Base-by-base conservation (phyloP, 257 asterid species). In the Nicotiana sylvestris region DNA sequence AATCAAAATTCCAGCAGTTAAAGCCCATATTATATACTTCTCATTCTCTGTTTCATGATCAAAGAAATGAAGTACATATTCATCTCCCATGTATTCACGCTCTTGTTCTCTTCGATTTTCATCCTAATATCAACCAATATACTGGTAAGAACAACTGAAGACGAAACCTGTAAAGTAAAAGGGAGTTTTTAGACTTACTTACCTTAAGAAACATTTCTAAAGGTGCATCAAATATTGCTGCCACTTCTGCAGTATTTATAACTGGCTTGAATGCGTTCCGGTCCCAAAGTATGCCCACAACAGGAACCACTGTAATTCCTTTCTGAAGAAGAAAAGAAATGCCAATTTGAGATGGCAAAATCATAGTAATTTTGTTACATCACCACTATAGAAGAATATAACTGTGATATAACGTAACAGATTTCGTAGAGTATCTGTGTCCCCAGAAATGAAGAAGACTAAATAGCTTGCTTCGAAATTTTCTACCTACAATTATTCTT, bases 121-220 rank as follows among this genome's bases (percentile, higher is more conserved):
- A 80, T 93, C 90, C 98, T 95, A 82, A 51, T 80, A 43, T 17
- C 80, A 37, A 70, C 77, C 10, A 69, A 81, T 58, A 13, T 21
- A 35, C 66, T 4, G 5, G 62, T 56, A 81, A 17, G 39, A 77
- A 30, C 65, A 82, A 78, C 11, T 25, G n/a, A 49, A 62, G 62
- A 61, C 16, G 6, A 64, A 43, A 15, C 62, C 4, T 16, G 13
- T 18, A n/a, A 67, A 82, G 39, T 0, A 77, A 21, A 27, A 82
- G 70, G 43, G 57, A 9, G 69, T 6, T 67, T 53, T 21, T 27
- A 57, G 70, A 76, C 25, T 25, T 39, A 76, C 62, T 65, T 37
- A 92, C 98, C 97, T 91, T 90, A 77, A 93, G 96, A 89, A 95
- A 93, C 95, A 92, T 93, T 80, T 91, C 93, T 77, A 95, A 76